Percentiles rank a stretch among this genome's conserved stretches.
These are phyloP conservation scores for Wickerhamomyces sp. DNA, from an alignment of 1,139 yeast genomes.

Conservation along the genomic window DNA sequence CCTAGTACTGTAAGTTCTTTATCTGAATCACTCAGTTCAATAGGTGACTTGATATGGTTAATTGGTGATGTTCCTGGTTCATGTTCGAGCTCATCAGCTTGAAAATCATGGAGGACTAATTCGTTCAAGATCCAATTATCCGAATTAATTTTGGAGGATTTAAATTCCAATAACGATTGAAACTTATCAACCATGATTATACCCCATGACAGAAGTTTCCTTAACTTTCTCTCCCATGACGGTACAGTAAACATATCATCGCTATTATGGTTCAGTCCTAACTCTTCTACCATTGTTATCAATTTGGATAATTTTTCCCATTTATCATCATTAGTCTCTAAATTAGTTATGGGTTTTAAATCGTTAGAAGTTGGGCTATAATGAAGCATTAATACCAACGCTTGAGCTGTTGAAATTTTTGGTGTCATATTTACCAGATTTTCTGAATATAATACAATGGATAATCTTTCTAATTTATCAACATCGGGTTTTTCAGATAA, in stretches of 20 bases:
- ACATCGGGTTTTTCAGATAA: conserved; percentile 30
- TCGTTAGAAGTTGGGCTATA: conserved; percentile 12
- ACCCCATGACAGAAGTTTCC: conserved; percentile 23
- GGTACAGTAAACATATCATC: conserved; percentile 24
- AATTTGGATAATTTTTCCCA: conserved; percentile 23
- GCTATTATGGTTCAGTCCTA: conserved; percentile 23
- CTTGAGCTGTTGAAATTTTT: conserved; percentile 40
- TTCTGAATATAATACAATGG: conserved; percentile 34
- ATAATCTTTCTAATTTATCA: conserved; percentile 31
- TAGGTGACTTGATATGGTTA: too few species aligned
- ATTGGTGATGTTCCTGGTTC: neutral
- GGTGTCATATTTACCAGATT: conserved; percentile 31
- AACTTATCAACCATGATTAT: conserved; percentile 24
- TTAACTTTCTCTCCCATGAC: conserved; percentile 23
- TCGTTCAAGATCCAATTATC: conserved; percentile 22
- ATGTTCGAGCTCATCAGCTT: conserved; percentile 13
- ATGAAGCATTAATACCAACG: conserved; percentile 35
- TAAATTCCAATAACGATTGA: conserved; percentile 23
- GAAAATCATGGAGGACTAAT: conserved; percentile 18
- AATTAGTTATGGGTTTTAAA: conserved; percentile 7
- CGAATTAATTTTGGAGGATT: conserved; percentile 20
- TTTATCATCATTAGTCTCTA: conserved; percentile 12
- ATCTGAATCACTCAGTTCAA: conserved; percentile 5
- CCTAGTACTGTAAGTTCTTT: conserved; percentile 12
- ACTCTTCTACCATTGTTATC: conserved; percentile 21